Base-by-base conservation (phyloP, 352 stramenopile genomes). In the Phytophthora pinifolia region DNA sequence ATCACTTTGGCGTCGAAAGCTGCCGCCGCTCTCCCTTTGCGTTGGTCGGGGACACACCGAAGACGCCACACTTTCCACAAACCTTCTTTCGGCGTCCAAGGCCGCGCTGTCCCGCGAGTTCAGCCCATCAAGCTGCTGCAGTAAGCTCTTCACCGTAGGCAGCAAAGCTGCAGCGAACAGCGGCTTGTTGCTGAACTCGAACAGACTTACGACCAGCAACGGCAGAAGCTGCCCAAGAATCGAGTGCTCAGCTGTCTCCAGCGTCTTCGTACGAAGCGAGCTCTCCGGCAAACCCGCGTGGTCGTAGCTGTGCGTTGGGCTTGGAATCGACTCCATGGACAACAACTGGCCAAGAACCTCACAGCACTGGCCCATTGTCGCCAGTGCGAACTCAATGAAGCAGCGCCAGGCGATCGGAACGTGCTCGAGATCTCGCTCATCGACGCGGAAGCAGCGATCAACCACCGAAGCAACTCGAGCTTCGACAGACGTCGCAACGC, bases 181-280 rank as follows among this genome's bases (percentile, higher is more conserved):
- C 1, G 72, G 43, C 9, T 75, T 67, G 46, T 84, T 76, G 33
- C 54, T 77, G 34, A 92, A 91, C 25, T 83, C 63, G 18, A 89
- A 69, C 35, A 93, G 33, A 27, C 70, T 76, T 2, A 83, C 68
- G 25, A 79, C 37, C 13, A 92, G 36, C 1, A 77, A 59, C 13
- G 83, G 78, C 12, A 93, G 33, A 18, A 92, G 46, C 15, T 76
- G 63, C 5, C 72, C 76, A 25, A 90, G 70, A 2, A 91, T 42
- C 2, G 78, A 89, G 9, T 56, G 17, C 30, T 80, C 70, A 0
- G 83, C 41, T 1, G 60, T 27, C 5, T 59, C 62, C 9, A 75
- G 35, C 6, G 79, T 42, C 25, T 33, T 48, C 0, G 7, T 12
- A 12, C 54, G 44, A 10, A 57, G 14, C 7, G 25, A 29, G 10